A percentile compares a stretch with the other conserved stretches of the same genome.
phyloP scores from a whole-genome alignment of 805 yeast species.

The Yarrowia hollandica region DNA sequence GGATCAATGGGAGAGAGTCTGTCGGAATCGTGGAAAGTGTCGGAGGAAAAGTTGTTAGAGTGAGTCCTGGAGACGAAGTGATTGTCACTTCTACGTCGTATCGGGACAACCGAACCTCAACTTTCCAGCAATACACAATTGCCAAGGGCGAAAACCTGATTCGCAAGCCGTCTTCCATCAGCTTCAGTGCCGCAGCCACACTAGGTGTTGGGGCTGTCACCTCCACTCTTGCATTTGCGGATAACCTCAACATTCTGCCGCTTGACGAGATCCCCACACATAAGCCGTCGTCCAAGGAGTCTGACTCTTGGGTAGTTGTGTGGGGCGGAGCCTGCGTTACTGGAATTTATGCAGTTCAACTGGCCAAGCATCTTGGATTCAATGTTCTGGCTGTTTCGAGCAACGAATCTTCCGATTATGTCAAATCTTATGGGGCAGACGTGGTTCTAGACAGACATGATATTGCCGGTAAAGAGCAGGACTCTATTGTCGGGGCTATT shows the following conservation, averaged over 20 bases:
- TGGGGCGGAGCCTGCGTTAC: constrained; percentile 30
- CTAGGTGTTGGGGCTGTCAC: constrained; percentile 24
- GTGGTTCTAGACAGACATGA: constrained; percentile 22
- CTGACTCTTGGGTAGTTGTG: background rate
- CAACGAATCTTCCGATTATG: background rate
- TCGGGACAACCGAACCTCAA: constrained; percentile 18
- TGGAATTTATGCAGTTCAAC: constrained; percentile 25
- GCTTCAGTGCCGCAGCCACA: background rate
- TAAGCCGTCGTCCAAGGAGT: background rate
- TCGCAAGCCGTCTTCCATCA: background rate
- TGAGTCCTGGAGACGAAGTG: constrained; percentile 14
- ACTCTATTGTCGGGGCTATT: background rate
- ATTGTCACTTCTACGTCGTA: constrained; percentile 3
- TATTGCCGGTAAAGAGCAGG: constrained; percentile 16
- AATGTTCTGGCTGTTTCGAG: constrained; percentile 24
- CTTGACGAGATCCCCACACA: background rate
- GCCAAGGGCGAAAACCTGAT: constrained; percentile 16
- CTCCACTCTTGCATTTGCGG: constrained; percentile 4
- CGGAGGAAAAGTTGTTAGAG: constrained; percentile 5
- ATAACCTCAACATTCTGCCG: background rate
- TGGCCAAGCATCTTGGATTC: constrained; percentile 15
- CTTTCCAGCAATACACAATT: constrained; percentile 6
- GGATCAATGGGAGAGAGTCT: constrained; percentile 30
- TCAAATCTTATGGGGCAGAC: constrained; percentile 27
- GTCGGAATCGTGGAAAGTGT: constrained; percentile 21